These are phyloP conservation scores for Pterula multifida DNA, from an alignment of 1,284 basidiomycete genomes.

Conservation along the genomic window DNA sequence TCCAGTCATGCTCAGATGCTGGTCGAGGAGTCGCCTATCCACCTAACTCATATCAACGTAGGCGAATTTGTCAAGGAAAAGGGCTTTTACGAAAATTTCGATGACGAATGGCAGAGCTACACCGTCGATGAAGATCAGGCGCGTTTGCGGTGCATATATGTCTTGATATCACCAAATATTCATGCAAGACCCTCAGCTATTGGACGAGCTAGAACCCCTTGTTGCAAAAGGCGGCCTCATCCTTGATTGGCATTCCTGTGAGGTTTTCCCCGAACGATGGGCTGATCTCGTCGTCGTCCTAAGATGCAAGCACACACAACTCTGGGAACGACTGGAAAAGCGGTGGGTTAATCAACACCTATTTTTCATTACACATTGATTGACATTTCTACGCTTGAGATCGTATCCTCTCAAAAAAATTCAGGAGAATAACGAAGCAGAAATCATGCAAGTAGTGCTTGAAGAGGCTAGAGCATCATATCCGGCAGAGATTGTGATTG, in stretches of 20 bases:
- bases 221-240: conserved; percentile 68
- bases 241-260: conserved; percentile 96
- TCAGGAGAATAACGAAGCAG: conserved; percentile 96
- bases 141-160: conserved; percentile 11
- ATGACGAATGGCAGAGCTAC: conserved; percentile 4
- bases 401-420: conserved; percentile 89
- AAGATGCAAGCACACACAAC: conserved; percentile 74
- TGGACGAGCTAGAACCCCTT: conserved; percentile 80
- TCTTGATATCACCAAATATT: neutral
- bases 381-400: conserved; percentile 30
- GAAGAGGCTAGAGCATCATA: conserved; percentile 87
- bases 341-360: conserved; percentile 40
- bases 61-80: conserved; percentile 84
- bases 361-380: conserved; percentile 1
- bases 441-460: conserved; percentile 92
- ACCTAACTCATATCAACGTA: conserved; percentile 78
- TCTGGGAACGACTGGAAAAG: conserved; percentile 94
- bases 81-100: conserved; percentile 15
- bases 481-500: conserved; percentile 76
- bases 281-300: conserved; percentile 94
- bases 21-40: conserved; percentile 50
- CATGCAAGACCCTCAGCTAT: conserved; percentile 34
- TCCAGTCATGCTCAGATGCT: conserved; percentile 83
- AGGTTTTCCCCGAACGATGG: conserved; percentile 94
- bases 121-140: conserved; percentile 90